phyloP scores from a whole-genome alignment of 495 filamentous ascomycete genomes.

The Penicillium macrosclerotiorum region DNA sequence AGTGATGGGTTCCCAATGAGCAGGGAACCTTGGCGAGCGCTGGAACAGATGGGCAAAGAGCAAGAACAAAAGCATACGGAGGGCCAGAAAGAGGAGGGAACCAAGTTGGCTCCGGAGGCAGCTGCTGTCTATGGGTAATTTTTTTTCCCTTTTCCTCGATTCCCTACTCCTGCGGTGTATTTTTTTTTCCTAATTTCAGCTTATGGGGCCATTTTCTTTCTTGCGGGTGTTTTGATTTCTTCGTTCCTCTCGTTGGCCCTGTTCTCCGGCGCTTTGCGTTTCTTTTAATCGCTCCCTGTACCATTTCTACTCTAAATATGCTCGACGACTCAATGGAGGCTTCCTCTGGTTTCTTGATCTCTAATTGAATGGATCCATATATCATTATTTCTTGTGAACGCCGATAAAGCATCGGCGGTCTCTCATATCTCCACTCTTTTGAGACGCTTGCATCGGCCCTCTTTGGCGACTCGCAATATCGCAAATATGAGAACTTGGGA shows the following conservation, averaged over 20 bases:
- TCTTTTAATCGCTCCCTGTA: conserved; percentile 16
- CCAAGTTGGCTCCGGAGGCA: not conserved
- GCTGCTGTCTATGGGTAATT: conserved; percentile 9
- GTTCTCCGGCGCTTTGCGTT: conserved; percentile 15
- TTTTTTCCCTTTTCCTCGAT: conserved; percentile 13
- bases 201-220: conserved; percentile 12
- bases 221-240: conserved; percentile 5
- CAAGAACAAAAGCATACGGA: conserved; percentile 10
- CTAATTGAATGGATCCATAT: conserved; percentile 23
- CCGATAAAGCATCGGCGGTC: not conserved
- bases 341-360: conserved; percentile 6
- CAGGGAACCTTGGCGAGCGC: not conserved
- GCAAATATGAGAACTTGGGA: too few relatives aligned
- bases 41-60: conserved; percentile 4
- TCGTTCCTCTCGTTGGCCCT: conserved; percentile 5
- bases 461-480: too few relatives aligned
- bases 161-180: conserved; percentile 18
- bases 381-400: conserved; percentile 7
- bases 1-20: not conserved
- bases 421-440: too few relatives aligned
- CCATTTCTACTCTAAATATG: conserved; percentile 26
- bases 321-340: conserved; percentile 22
- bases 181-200: conserved; percentile 19
- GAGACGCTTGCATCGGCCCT: too few relatives aligned
- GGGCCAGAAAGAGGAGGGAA: conserved; percentile 1